Conservation (phyloP, 768 basidiomycete species). For the Omphalotus guepiniiformis region DNA sequence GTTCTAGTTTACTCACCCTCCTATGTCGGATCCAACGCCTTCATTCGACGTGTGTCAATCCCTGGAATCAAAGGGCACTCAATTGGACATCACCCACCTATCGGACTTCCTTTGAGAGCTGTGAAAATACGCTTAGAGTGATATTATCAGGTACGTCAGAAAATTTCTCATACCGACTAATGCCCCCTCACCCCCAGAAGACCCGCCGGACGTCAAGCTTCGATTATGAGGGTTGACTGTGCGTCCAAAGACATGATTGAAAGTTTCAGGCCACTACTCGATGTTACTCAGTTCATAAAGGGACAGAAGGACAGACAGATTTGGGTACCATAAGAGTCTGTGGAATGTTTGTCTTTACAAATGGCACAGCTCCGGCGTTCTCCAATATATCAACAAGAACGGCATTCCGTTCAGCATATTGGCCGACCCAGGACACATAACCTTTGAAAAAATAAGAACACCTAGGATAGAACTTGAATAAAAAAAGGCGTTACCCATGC, state of each 20-base stretch:
- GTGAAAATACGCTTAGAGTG: background rate
- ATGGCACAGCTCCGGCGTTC: slow-evolving; percentile 64
- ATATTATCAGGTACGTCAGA: background rate
- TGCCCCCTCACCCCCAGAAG: slow-evolving; percentile 84
- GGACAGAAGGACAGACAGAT: background rate
- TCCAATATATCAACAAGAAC: slow-evolving; percentile 65
- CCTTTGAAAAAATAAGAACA: slow-evolving; percentile 31
- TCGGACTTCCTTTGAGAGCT: slow-evolving; percentile 42
- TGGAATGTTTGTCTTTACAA: slow-evolving; percentile 72
- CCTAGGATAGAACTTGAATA: background rate
- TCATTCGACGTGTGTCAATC: slow-evolving; percentile 7
- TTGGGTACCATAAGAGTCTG: slow-evolving; percentile 67
- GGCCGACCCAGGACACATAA: slow-evolving; percentile 70
- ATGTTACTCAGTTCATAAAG: background rate
- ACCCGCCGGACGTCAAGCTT: slow-evolving; percentile 69
- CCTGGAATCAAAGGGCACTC: background rate
- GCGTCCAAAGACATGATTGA: slow-evolving; percentile 75
- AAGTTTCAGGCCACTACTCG: slow-evolving; percentile 69
- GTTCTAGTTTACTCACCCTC: slow-evolving; percentile 44
- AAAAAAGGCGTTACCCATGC: slow-evolving; percentile 46
- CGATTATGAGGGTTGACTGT: slow-evolving; percentile 76
- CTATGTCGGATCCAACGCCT: slow-evolving; percentile 80
- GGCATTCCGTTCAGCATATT: slow-evolving; percentile 52
- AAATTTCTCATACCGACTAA: slow-evolving; percentile 45
- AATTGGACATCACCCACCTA: slow-evolving; percentile 25